Evolutionary conservation across 192 early-diverging fungal genomes (phyloP).

Genomic region (Kickxella alabastrina): DNA sequence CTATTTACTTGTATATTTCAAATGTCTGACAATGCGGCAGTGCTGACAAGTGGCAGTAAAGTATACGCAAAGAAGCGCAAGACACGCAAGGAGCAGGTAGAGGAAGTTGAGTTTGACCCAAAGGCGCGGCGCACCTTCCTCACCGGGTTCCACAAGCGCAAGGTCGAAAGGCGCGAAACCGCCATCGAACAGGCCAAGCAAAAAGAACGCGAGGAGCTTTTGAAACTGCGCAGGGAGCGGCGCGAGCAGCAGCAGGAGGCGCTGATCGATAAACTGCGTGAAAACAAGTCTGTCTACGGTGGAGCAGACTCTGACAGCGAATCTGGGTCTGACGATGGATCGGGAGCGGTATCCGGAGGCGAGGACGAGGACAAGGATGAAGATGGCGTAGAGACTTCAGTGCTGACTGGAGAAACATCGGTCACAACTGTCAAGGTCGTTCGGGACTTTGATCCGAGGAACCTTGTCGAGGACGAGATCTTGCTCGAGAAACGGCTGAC

Average conservation of each 20-base stretch:
- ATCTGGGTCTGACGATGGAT: slow-evolving; percentile 39
- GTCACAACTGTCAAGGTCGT: slow-evolving; percentile 72
- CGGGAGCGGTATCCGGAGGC: slow-evolving; percentile 7
- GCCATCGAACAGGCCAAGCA: slow-evolving; percentile 52
- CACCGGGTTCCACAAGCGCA: slow-evolving; percentile 77
- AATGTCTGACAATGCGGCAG: slow-evolving; percentile 54
- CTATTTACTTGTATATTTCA: no score
- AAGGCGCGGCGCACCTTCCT: slow-evolving; percentile 64
- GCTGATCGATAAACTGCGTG: slow-evolving; percentile 51
- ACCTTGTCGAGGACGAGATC: slow-evolving; percentile 9
- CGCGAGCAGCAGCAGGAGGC: slow-evolving; percentile 57
- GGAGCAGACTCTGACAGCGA: slow-evolving; percentile 31
- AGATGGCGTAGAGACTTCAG: slow-evolving; percentile 6
- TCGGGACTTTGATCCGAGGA: slow-evolving; percentile 58
- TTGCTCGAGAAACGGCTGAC: slow-evolving; percentile 18
- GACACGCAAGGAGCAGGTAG: slow-evolving; percentile 58
- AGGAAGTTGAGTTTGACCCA: slow-evolving; percentile 62
- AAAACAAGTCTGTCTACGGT: slow-evolving; percentile 35
- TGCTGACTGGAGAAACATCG: slow-evolving; percentile 55
- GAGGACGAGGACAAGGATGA: slow-evolving; percentile 47
- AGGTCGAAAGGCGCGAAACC: slow-evolving; percentile 62
- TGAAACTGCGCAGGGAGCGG: slow-evolving; percentile 50
- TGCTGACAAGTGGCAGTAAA: slow-evolving; percentile 58
- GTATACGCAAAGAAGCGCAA: slow-evolving; percentile 70
- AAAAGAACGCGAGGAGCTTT: slow-evolving; percentile 54